Conservation (phyloP, 352 stramenopile genomes). For the Pythium graminicola region DNA sequence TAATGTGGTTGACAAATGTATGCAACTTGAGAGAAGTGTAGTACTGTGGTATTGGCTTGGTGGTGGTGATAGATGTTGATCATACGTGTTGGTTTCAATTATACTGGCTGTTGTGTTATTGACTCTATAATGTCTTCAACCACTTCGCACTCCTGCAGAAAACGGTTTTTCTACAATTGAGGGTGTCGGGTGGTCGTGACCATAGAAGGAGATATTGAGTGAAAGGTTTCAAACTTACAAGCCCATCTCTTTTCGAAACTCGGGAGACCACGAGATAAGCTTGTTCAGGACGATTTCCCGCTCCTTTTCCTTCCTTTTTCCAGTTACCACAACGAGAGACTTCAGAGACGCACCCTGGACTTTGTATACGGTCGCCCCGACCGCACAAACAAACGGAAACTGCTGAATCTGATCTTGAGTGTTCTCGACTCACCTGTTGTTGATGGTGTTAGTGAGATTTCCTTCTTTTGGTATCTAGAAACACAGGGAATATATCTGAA, state of each 20-base stretch:
- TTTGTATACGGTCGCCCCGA: conserved; percentile 22
- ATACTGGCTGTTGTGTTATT: not conserved
- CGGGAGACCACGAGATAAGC: conserved; percentile 23
- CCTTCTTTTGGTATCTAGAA: not conserved
- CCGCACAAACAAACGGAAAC: conserved; percentile 24
- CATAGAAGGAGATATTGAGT: conserved; percentile 9
- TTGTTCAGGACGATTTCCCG: conserved; percentile 17
- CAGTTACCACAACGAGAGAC: conserved; percentile 19
- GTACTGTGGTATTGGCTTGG: no score
- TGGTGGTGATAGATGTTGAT: no score
- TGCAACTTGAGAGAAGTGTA: no score
- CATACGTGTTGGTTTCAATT: not conserved
- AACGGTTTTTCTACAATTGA: conserved; percentile 20
- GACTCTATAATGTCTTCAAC: no score
- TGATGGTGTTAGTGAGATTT: not conserved
- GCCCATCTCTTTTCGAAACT: conserved; percentile 2
- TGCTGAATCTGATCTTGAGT: conserved; percentile 18
- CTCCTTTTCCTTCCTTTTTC: conserved; percentile 8
- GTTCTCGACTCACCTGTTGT: conserved; percentile 1
- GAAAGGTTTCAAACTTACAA: conserved; percentile 11
- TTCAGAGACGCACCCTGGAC: conserved; percentile 23
- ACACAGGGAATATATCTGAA: not conserved
- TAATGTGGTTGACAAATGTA: no score
- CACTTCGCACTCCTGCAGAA: not conserved
- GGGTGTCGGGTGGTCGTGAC: conserved; percentile 7